Base-by-base conservation (phyloP, 257 asterid species). In the Orobanche coerulescens region DNA sequence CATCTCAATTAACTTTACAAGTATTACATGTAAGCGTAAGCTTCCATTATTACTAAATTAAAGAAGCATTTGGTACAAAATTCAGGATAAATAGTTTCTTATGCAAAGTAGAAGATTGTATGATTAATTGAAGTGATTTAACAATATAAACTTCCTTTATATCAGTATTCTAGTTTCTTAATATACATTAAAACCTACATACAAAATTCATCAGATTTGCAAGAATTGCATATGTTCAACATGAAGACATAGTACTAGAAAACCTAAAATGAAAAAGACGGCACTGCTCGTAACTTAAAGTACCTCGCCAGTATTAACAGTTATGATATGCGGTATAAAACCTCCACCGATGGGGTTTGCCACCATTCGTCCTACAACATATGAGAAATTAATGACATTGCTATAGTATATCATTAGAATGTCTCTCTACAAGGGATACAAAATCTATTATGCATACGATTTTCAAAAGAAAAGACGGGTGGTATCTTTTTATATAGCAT, bases 221-320 rank as follows among this genome's bases (percentile, higher is more conserved):
- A 23, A 28, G 14, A n/a, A n/a, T 50, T 26, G 43, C 12, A 26
- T 36, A 18, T n/a, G 19, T 37, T 37, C 11, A 4, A 42, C 33
- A 23, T 40, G 36, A 26, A 43, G 12, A 25, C 1, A 22, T 51
- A 51, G 34, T 51, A 24, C 14, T 5, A 51, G 7, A 28, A 53
- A n/a, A 20, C 18, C 18, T 11, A 26, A 13, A 18, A 15, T 7
- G 2, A 11, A 25, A 64, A 26, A 53, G 0, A 49, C 44, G 16
- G 58, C 37, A 34, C 11, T 24, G 30, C 31, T 30, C 23, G 13
- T 23, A 36, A 23, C 23, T n/a, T 36, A 16, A 67, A 52, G 73
- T 79, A 88, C 96, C 95, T 85, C 94, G 54, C 96, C 96, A 3
- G 87, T 36, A 76, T 81, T 83, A 31, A 88, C 87, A 56, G 90